Conservation (phyloP, 495 filamentous ascomycete genomes). For the Cercophora sp. region DNA sequence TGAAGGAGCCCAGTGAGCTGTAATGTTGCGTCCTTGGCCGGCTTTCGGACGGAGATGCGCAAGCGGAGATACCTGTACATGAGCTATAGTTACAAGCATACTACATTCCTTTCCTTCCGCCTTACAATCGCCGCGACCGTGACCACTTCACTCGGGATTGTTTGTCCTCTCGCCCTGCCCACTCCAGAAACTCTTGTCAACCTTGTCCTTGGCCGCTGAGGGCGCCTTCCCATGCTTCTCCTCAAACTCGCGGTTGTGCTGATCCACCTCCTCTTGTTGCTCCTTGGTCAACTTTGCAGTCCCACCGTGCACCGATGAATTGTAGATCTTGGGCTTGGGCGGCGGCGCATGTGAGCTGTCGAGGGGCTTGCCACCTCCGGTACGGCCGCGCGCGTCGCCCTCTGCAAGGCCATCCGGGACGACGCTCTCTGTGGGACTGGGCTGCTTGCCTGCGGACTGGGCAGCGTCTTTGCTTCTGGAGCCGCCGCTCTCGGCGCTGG, state of each 20-base stretch:
- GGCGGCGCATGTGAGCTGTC: constrained; percentile 37
- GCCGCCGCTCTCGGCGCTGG: constrained; percentile 42
- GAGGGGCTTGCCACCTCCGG: constrained; percentile 37
- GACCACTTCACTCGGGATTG: too few species aligned
- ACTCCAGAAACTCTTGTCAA: constrained; percentile 47
- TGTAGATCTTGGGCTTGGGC: constrained; percentile 44
- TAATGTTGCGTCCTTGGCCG: too few species aligned
- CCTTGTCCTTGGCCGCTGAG: constrained; percentile 40
- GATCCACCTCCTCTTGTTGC: constrained; percentile 47
- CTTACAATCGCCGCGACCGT: too few species aligned
- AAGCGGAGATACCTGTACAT: too few species aligned
- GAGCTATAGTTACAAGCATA: too few species aligned
- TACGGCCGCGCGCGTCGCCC: constrained; percentile 31
- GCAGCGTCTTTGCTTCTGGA: constrained; percentile 43
- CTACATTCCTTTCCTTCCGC: too few species aligned
- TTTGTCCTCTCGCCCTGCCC: constrained; percentile 13
- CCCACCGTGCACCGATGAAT: constrained; percentile 31
- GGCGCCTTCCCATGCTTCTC: constrained; percentile 40
- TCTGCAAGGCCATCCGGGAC: constrained; percentile 24
- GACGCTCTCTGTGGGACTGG: constrained; percentile 20
- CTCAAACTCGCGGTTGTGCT: constrained; percentile 51
- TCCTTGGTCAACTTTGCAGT: constrained; percentile 37
- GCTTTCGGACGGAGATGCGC: too few species aligned
- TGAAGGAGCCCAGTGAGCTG: too few species aligned
- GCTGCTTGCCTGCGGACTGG: constrained; percentile 12